Base-by-base conservation (phyloP, 805 yeast species). In the Kluyveromyces dobzhanskii region DNA sequence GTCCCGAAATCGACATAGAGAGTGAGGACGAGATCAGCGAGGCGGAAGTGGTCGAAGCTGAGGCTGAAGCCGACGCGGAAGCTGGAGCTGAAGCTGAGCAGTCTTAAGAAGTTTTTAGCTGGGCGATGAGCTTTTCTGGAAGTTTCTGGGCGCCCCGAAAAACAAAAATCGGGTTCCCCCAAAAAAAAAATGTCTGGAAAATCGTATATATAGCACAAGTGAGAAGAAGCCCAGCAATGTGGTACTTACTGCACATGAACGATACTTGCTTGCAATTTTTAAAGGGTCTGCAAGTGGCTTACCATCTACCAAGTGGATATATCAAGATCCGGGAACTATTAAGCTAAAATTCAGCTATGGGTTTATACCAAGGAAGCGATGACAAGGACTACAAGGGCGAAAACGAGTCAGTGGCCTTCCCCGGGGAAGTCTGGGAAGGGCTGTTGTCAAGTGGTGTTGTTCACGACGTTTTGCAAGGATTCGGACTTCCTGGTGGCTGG, bases 381-480 rank as follows among this genome's bases (percentile, higher is more conserved):
- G 47, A 45, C 39, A 41, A 43, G 25, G 35, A 40, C 14, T 42
- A 41, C 10, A 35, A 46, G 21, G 40, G 38, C 12, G 44, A 44
- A 26, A 46, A 44, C 32, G 47, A 46, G 18, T 41, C 37, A 17
- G 17, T 25, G 28, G 24, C 38, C 40, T 16, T 35, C 31, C 35
- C 36, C 16, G 30, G 38, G 24, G 26, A 46, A 26, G 23, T 44
- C 8, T 46, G 47, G 49, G 46, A 46, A 9, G 44, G 43, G n/a
- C 35, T 46, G 28, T 37, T 35, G 5, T 35, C 46, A 28, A 46
- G 44, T 30, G 54, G 47, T 17, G 46, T 47, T 16, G 39, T 50
- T 34, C 50, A 45, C 16, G 60, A 57, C 23, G 45, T 56, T 28
- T 37, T 57, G 16, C 58, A 56, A 17, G 50, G 45, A 0, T 36